Evolutionary conservation across 495 filamentous ascomycete genomes (phyloP).

Genomic region (Aspergillus hancockii): DNA sequence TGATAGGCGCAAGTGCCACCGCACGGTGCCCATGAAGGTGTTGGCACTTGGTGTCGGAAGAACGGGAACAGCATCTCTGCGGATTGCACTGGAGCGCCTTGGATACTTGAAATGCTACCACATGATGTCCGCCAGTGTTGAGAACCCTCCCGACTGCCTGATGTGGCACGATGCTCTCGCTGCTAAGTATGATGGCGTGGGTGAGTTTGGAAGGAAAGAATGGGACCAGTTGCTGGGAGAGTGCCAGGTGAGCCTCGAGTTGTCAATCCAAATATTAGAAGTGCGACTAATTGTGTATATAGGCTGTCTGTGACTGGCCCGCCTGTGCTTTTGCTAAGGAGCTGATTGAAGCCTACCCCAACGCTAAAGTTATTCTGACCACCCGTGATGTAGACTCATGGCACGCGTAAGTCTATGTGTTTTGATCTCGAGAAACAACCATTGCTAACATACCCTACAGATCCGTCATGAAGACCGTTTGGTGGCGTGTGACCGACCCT

Average conservation of each 20-base stretch:
- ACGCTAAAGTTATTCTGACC: constrained; percentile 67
- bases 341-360: constrained; percentile 68
- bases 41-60: constrained; percentile 62
- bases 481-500: constrained; percentile 56
- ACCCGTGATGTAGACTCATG: constrained; percentile 61
- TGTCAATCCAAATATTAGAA: not conserved
- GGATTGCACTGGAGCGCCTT: constrained; percentile 58
- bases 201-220: constrained; percentile 62
- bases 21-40: constrained; percentile 67
- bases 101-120: constrained; percentile 66
- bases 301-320: constrained; percentile 66
- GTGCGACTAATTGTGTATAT: constrained; percentile 17
- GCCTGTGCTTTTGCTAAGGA: constrained; percentile 66
- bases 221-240: constrained; percentile 69
- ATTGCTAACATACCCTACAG: constrained; percentile 20
- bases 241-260: constrained; percentile 45
- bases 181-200: constrained; percentile 63
- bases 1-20: constrained; percentile 61
- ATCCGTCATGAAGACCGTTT: constrained; percentile 54
- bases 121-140: constrained; percentile 64
- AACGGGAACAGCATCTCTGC: constrained; percentile 68
- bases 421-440: not conserved
- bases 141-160: constrained; percentile 58
- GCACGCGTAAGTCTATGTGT: constrained; percentile 44
- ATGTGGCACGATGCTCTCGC: constrained; percentile 68